phyloP scores from a whole-genome alignment of 2,329 filamentous ascomycete genomes.

The Cladosporium sp. region DNA sequence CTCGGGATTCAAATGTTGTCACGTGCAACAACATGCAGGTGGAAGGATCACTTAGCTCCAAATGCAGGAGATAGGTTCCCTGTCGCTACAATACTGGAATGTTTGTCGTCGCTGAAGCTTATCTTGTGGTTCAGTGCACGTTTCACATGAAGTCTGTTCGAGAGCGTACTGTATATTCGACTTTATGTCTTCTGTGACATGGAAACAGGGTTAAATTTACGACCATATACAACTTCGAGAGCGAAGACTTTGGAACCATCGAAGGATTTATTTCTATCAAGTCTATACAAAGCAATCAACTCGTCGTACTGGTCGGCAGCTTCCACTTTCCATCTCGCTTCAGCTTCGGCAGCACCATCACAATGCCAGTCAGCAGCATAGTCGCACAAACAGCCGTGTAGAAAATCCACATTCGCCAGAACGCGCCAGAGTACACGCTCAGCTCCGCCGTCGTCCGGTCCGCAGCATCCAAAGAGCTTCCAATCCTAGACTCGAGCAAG shows the following conservation, averaged over 20 bases:
- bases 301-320: background rate
- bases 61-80: background rate
- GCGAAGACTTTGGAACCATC: too few relatives aligned
- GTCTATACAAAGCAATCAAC: background rate
- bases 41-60: background rate
- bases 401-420: constrained; percentile 16
- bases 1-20: background rate
- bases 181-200: background rate
- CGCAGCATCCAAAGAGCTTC: constrained; percentile 1
- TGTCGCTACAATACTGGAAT: background rate
- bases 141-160: background rate
- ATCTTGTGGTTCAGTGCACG: background rate
- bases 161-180: background rate
- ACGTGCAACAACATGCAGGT: background rate
- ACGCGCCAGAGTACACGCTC: background rate
- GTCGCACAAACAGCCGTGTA: constrained; percentile 1
- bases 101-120: background rate
- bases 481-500: constrained; percentile 12
- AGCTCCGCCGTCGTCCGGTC: constrained; percentile 5
- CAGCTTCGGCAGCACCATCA: constrained; percentile 5
- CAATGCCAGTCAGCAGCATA: background rate
- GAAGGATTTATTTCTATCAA: background rate
- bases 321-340: background rate
- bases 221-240: too few relatives aligned
- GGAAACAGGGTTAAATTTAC: background rate